These are phyloP conservation scores for Candida vaughaniae DNA, from an alignment of 805 yeast species.

Conservation along the genomic window DNA sequence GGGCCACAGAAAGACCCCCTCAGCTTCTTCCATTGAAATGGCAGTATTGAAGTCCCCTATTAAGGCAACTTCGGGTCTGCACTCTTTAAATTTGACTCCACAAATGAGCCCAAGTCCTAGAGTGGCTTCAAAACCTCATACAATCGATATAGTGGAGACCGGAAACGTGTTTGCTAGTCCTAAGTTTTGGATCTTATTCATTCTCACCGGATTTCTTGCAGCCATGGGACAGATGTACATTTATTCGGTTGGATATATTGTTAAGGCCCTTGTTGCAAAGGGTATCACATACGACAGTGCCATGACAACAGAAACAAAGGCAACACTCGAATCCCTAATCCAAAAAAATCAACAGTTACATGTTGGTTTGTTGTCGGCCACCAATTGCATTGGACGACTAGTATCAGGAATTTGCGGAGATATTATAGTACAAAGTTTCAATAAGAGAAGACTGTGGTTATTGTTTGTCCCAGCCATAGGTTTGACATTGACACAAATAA, in stretches of 20 bases:
- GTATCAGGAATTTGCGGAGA: constrained; percentile 66
- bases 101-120: not conserved
- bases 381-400: constrained; percentile 67
- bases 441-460: constrained; percentile 52
- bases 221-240: constrained; percentile 48
- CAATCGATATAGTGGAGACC: constrained; percentile 15
- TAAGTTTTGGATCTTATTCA: constrained; percentile 39
- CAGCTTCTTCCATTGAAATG: constrained; percentile 12
- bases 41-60: constrained; percentile 8
- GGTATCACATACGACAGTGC: constrained; percentile 24
- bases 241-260: constrained; percentile 46
- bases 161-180: constrained; percentile 12
- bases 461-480: constrained; percentile 52
- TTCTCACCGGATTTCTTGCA: constrained; percentile 39
- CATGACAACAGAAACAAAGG: constrained; percentile 9
- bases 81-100: constrained; percentile 3
- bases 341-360: constrained; percentile 66
- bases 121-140: not conserved
- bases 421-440: constrained; percentile 44
- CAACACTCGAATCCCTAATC: constrained; percentile 30
- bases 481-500: constrained; percentile 48
- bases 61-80: not conserved
- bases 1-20: constrained; percentile 5
- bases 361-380: constrained; percentile 67
- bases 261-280: constrained; percentile 31